phyloP scores from a whole-genome alignment of 2,329 filamentous ascomycete genomes.

The Endoconidiophora laricicola region DNA sequence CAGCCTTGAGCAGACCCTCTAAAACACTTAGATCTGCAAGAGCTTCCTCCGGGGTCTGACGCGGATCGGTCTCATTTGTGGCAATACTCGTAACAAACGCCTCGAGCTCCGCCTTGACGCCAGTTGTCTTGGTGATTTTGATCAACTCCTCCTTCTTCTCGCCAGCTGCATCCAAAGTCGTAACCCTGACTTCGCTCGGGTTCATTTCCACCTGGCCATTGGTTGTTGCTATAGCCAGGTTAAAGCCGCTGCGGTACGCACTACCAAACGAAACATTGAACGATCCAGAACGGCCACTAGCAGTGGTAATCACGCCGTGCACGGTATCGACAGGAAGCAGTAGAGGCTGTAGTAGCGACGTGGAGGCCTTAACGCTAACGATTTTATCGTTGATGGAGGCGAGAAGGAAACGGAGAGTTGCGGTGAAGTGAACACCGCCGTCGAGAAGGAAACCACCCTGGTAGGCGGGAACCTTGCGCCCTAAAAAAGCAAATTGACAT shows the following conservation, averaged over 20 bases:
- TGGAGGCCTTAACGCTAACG: slow-evolving; percentile 35
- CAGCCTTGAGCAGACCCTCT: slow-evolving; percentile 19
- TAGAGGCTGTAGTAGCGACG: slow-evolving; percentile 34
- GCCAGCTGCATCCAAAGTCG: slow-evolving; percentile 20
- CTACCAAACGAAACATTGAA: slow-evolving; percentile 42
- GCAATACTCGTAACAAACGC: slow-evolving; percentile 41
- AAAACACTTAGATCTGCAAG: slow-evolving; percentile 44
- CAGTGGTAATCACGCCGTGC: slow-evolving; percentile 38
- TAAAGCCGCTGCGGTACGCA: slow-evolving; percentile 29
- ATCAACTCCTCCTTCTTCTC: slow-evolving; percentile 16
- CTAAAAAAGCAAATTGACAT: slow-evolving; percentile 10
- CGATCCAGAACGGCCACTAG: slow-evolving; percentile 37
- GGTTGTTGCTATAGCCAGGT: slow-evolving; percentile 42
- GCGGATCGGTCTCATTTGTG: slow-evolving; percentile 29
- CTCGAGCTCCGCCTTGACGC: slow-evolving; percentile 42
- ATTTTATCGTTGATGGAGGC: slow-evolving; percentile 26
- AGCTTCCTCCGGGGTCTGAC: slow-evolving; percentile 40
- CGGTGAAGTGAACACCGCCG: slow-evolving; percentile 56
- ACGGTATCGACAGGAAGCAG: slow-evolving; percentile 52
- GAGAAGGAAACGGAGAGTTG: slow-evolving; percentile 44
- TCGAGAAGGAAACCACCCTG: slow-evolving; percentile 67
- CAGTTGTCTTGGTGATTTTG: slow-evolving; percentile 23
- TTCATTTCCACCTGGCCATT: slow-evolving; percentile 35
- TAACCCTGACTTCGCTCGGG: slow-evolving; percentile 28
- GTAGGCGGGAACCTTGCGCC: slow-evolving; percentile 53